Conservation (phyloP, 164 flowering plant species). For the Vitis rotundifolia region DNA sequence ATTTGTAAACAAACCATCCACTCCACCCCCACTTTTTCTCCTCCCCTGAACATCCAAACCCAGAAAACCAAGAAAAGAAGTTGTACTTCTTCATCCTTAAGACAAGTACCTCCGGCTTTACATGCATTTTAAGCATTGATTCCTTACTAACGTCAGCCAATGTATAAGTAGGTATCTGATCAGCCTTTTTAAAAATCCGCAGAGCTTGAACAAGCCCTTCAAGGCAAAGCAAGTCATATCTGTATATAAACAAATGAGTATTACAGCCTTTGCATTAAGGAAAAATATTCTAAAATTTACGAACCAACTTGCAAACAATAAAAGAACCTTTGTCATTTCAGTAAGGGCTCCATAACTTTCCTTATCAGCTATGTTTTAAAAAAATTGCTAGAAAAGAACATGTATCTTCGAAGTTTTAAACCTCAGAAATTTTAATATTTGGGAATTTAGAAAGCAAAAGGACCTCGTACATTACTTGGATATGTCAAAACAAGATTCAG, state of each 20-base stretch:
- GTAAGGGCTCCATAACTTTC: no score
- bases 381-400: no score
- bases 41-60: no score
- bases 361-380: no score
- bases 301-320: background rate
- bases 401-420: no score
- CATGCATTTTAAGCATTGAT: constrained; percentile 76
- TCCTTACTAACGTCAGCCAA: constrained; percentile 42
- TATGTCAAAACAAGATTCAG: no score
- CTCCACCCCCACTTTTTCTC: no score
- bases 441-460: no score
- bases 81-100: background rate
- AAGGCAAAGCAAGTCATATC: constrained; percentile 94
- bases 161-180: constrained; percentile 61
- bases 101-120: constrained; percentile 69
- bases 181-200: constrained; percentile 59
- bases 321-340: no score
- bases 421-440: no score
- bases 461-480: no score
- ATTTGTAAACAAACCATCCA: background rate
- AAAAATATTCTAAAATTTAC: background rate
- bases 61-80: no score
- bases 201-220: constrained; percentile 91
- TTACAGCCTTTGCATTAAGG: background rate
- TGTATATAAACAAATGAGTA: constrained; percentile 13